Conservation (phyloP, 306 rosid genomes). For the Oxytropis ochrocephala region DNA sequence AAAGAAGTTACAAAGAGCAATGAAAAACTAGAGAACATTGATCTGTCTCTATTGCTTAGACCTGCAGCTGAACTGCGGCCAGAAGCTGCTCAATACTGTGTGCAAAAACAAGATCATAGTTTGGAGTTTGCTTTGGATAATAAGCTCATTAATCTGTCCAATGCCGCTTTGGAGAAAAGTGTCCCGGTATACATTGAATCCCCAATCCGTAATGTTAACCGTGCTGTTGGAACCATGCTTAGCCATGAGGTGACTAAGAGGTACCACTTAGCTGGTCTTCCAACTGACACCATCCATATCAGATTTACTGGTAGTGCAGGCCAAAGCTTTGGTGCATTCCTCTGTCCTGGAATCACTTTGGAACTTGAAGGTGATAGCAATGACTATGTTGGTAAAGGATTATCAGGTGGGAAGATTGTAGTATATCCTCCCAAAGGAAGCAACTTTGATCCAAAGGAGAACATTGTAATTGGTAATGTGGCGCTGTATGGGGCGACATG, state of each 20-base stretch:
- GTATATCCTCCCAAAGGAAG: conserved; percentile 89
- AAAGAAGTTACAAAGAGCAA: conserved; percentile 68
- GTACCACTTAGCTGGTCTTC: conserved; percentile 82
- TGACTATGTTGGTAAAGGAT: conserved; percentile 95
- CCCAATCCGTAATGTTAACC: conserved; percentile 65
- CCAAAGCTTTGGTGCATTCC: conserved; percentile 99
- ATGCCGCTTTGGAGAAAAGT: conserved; percentile 77
- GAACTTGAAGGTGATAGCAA: conserved; percentile 99
- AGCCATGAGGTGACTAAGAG: conserved; percentile 95
- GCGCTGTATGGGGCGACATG: conserved; percentile 90
- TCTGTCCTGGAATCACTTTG: conserved; percentile 84
- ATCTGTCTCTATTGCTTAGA: conserved; percentile 77
- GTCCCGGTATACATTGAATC: conserved; percentile 87
- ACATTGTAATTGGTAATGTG: conserved; percentile 91
- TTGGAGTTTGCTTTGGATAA: conserved; percentile 93
- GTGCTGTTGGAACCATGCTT: conserved; percentile 99
- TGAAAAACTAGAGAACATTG: conserved; percentile 82
- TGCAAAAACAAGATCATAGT: conserved; percentile 91
- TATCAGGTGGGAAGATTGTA: conserved; percentile 90
- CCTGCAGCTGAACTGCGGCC: conserved; percentile 96
- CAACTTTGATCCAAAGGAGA: conserved; percentile 81
- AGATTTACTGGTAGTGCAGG: conserved; percentile 90
- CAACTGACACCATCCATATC: conserved; percentile 80
- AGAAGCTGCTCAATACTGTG: conserved; percentile 88
- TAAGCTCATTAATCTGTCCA: conserved; percentile 59